Base-by-base conservation (phyloP, 441 rosid species). In the Breynia disticha region DNA sequence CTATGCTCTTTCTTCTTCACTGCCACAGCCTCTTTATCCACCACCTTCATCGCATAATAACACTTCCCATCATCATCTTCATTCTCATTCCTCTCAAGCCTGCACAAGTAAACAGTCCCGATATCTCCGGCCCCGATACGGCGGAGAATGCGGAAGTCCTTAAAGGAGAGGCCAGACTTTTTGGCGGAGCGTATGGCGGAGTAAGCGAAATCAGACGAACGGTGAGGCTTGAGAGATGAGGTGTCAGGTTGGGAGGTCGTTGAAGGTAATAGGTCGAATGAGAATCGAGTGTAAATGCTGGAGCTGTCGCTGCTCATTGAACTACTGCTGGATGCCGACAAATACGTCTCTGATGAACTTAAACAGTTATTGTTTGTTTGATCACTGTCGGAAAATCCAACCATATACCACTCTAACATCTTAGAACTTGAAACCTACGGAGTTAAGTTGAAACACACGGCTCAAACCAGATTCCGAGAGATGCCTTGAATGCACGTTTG, bases 111-210 rank as follows among this genome's bases (percentile, higher is more conserved):
- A 0, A 91, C 98, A 0, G 94, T 86, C 0, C 98, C 98, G 59
- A 88, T 84, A 19, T 91, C 96, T 43, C 98, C 98, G n/a, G 90
- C 68, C 7, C 98, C 98, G 51, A 91, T 69, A 20, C 79, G 79
- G 44, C 94, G 86, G 64, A 76, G 62, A 53, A 86, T 86, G 3
- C 67, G 71, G 62, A 91, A 88, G 73, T 91, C 95, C 13, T 86
- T 76, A 70, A 87, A 75, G 1, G 84, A 69, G n/a, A 82, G 86
- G 7, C 77, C 76, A 0, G 70, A 24, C 50, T 73, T 70, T 1
- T 79, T 28, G 35, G 35, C 35, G 35, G 35, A 28, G 35, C 78
- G 73, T 60, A 83, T 79, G 59, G 85, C 81, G 11, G 86, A 67
- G 95, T 87, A 84, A 1, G 90, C 91, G 21, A 77, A 77, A 60